Percentiles rank a stretch among this genome's conserved stretches.
phyloP scores from a whole-genome alignment of 2,329 filamentous ascomycete species.

The Fusarium algeriense region DNA sequence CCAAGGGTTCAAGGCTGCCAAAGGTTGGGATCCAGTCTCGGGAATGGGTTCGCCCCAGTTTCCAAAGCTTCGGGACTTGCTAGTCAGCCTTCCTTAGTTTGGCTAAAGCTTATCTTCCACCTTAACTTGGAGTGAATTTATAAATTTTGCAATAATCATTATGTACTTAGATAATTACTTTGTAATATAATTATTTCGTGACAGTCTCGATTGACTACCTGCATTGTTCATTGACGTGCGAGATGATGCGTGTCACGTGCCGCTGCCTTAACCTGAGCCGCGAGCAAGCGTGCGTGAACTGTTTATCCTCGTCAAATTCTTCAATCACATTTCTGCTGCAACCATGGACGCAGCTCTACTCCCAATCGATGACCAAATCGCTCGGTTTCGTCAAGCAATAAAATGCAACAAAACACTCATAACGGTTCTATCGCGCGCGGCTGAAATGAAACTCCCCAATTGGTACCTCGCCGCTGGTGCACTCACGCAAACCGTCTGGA shows the following conservation, averaged over 20 bases:
- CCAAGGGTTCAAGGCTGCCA: conserved; percentile 1
- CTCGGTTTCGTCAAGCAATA: conserved; percentile 41
- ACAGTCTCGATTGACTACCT: neutral
- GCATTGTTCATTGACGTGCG: too few relatives aligned
- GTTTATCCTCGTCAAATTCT: neutral
- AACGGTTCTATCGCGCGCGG: conserved; percentile 45
- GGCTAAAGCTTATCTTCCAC: too few relatives aligned
- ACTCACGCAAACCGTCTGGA: conserved; percentile 56
- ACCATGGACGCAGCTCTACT: conserved; percentile 40
- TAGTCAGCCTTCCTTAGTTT: neutral
- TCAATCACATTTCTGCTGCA: neutral
- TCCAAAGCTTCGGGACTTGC: neutral
- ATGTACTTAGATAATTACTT: too few relatives aligned
- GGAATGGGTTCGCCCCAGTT: conserved; percentile 7
- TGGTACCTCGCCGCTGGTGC: conserved; percentile 55
- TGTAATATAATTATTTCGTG: neutral
- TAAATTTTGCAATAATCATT: too few relatives aligned
- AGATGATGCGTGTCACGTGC: conserved; percentile 16
- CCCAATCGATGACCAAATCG: conserved; percentile 46
- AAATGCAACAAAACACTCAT: conserved; percentile 48
- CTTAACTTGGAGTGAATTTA: too few relatives aligned
- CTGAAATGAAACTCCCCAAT: conserved; percentile 47
- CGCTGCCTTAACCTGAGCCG: too few relatives aligned
- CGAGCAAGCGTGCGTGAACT: conserved; percentile 8
- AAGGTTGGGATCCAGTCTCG: conserved; percentile 14